phyloP scores from a whole-genome alignment of 352 stramenopile genomes.

The Globisporangium canariense region DNA sequence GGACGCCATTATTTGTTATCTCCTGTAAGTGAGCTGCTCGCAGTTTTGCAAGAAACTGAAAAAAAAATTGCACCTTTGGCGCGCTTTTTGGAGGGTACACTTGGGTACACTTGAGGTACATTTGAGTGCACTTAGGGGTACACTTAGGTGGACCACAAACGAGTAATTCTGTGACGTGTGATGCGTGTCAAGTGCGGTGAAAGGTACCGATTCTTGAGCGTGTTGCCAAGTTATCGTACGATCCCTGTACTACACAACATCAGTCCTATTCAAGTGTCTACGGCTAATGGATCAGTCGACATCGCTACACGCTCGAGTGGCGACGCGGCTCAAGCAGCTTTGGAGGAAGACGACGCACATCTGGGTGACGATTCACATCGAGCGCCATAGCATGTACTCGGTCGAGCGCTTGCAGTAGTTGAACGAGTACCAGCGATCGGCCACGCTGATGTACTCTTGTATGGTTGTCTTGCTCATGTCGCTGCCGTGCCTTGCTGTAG shows the following conservation, averaged over 20 bases:
- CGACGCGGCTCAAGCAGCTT: not conserved
- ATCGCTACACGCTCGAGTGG: not conserved
- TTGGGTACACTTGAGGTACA: not conserved
- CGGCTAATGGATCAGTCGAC: too few species aligned
- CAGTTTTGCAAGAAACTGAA: not conserved
- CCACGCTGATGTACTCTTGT: not conserved
- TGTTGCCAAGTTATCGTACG: too few species aligned
- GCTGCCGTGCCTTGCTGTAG: conserved; percentile 9
- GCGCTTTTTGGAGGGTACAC: not conserved
- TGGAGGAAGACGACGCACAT: not conserved
- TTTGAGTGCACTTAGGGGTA: not conserved
- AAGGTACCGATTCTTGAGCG: too few species aligned
- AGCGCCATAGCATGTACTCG: conserved; percentile 20
- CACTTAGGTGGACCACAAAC: not conserved
- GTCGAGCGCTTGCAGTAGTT: conserved; percentile 9
- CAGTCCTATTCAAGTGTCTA: too few species aligned
- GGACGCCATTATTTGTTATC: conserved; percentile 38
- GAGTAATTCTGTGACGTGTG: conserved; percentile 9
- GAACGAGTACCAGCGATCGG: not conserved
- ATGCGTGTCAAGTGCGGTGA: not conserved
- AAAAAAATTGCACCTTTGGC: conserved; percentile 4
- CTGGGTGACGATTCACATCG: conserved; percentile 17
- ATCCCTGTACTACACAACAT: too few species aligned
- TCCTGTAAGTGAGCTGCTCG: not conserved
- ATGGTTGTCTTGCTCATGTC: conserved; percentile 4